Conservation (phyloP, 495 filamentous ascomycete genomes). For the Baudoinia panamericana region DNA sequence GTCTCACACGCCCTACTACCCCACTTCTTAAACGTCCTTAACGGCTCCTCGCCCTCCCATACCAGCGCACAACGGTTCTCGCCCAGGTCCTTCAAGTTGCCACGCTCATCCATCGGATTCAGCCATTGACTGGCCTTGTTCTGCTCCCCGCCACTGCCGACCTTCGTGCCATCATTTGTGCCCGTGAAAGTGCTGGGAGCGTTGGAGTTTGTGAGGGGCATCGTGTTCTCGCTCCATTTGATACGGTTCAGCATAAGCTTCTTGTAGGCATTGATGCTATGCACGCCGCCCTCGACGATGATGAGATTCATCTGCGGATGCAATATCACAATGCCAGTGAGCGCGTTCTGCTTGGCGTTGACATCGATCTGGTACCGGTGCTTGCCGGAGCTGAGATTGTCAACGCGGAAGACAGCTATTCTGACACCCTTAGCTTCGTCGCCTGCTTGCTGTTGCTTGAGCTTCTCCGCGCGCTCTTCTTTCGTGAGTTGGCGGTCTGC, state of each 20-base stretch:
- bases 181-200: conserved; percentile 33
- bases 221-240: conserved; percentile 81
- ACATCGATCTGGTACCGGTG: conserved; percentile 86
- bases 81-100: conserved; percentile 64
- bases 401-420: conserved; percentile 76
- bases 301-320: conserved; percentile 77
- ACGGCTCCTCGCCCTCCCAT: conserved; percentile 77
- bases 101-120: conserved; percentile 57
- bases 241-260: conserved; percentile 88
- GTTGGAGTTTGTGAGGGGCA: conserved; percentile 41
- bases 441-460: conserved; percentile 67
- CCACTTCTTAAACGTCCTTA: conserved; percentile 71
- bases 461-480: conserved; percentile 77
- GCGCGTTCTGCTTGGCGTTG: conserved; percentile 74
- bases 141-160: conserved; percentile 10
- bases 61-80: conserved; percentile 67
- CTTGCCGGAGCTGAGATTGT: conserved; percentile 73
- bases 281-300: conserved; percentile 78
- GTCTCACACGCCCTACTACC: conserved; percentile 74
- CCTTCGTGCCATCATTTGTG: conserved; percentile 2
- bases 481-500: conserved; percentile 83
- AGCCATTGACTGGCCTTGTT: conserved; percentile 45
- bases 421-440: conserved; percentile 76
- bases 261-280: conserved; percentile 67
- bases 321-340: conserved; percentile 81